Evolutionary conservation across 768 basidiomycete genomes (phyloP).

Genomic region (Serendipita vermifera): DNA sequence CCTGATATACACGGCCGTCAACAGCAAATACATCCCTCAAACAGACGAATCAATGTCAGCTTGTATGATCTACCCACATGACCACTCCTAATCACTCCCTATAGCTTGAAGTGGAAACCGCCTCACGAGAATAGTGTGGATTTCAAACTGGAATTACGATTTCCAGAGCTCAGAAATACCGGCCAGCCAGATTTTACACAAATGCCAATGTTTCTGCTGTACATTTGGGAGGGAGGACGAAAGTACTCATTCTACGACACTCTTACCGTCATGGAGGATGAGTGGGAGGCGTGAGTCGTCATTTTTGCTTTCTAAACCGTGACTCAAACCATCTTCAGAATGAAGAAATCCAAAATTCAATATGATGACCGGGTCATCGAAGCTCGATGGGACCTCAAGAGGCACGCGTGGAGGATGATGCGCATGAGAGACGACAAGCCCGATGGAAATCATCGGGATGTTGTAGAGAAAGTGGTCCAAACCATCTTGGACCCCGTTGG

Average conservation of each 20-base stretch:
- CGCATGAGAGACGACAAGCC: conserved; percentile 91
- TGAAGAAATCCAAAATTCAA: conserved; percentile 76
- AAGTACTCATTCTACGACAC: conserved; percentile 73
- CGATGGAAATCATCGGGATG: conserved; percentile 72
- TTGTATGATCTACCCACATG: not conserved
- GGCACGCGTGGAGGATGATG: conserved; percentile 69
- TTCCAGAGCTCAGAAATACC: conserved; percentile 53
- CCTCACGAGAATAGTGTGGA: conserved; percentile 96
- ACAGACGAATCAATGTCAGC: conserved; percentile 84
- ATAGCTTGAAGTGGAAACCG: conserved; percentile 96
- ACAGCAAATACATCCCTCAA: conserved; percentile 54
- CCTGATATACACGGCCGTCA: conserved; percentile 89
- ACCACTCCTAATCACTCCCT: not conserved
- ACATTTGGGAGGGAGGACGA: conserved; percentile 68
- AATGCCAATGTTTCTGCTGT: conserved; percentile 75
- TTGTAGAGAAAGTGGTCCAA: conserved; percentile 79
- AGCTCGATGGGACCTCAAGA: conserved; percentile 72
- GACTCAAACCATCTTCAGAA: conserved; percentile 34
- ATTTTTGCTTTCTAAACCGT: conserved; percentile 10
- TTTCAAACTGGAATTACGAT: conserved; percentile 90
- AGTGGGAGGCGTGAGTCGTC: conserved; percentile 76
- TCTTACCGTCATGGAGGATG: conserved; percentile 72
- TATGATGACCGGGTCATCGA: conserved; percentile 90
- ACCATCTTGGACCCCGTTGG: conserved; percentile 93
- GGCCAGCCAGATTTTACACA: conserved; percentile 61